Base-by-base conservation (phyloP, 2,329 filamentous ascomycete species). In the Colletotrichum sp. region DNA sequence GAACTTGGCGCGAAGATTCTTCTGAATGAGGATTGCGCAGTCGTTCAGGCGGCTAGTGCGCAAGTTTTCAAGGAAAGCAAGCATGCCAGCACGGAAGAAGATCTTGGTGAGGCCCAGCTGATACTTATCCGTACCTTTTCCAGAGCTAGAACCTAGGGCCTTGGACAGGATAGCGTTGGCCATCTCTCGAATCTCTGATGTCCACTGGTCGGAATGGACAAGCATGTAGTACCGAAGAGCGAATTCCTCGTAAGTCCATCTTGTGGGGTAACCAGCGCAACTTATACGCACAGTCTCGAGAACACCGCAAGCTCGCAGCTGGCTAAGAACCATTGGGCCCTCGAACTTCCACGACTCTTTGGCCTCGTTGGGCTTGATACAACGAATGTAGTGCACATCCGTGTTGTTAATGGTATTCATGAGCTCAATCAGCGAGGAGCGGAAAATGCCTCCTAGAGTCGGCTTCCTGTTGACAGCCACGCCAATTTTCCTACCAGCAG, bases 191-290 rank as follows among this genome's bases (percentile, higher is more conserved):
- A 99, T 98, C 83, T 98, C 96, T 0, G 95, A 93, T 6, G 96
- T 98, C 96, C 97, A 98, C 80, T 95, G 91, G 21, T 90, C 89
- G 5, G 97, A 98, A 66, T 93, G 95, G 63, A 98, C 95, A 77
- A 99, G 89, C 95, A 99, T 98, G 88, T 99, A 99, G 87, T 99
- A 99, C 76, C 97, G 93, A 75, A 98, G 89, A 21, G 97, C 97
- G 84, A 99, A 99, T 83, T 99, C 97, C 82, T 99, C 97, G 82
- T 98, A 99, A 0, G 97, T 98, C 97, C 97, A 99, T 83, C 97
- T 91, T 61, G 97, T 98, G 18, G 97, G 97, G 82, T 99, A 99
- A 77, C 97, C 97, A 78, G 97, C 97, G 83, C 95, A 97, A 87
- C 96, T 98, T 85, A 99, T 99, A 83, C 97, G 93, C 73, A 99